Percentiles rank a stretch among this genome's conserved stretches.
These are phyloP conservation scores for Exophiala sideris DNA, from an alignment of 2,329 filamentous ascomycete genomes.

Conservation along the genomic window DNA sequence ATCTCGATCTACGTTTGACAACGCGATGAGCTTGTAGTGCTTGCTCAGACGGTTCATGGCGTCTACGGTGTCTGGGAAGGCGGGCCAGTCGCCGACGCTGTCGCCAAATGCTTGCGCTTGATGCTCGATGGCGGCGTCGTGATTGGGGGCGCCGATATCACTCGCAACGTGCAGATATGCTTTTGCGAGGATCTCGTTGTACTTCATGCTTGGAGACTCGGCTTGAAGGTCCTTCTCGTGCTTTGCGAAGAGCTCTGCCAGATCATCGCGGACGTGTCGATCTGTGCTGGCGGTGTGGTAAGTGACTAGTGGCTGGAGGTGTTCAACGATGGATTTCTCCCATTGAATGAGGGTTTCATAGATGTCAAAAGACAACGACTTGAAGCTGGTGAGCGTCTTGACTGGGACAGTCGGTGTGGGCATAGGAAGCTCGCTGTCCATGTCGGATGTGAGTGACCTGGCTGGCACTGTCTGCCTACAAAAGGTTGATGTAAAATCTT, in stretches of 20 bases:
- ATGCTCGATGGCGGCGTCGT: conserved; percentile 3
- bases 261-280: not conserved
- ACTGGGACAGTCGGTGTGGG: not conserved
- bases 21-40: conserved; percentile 53
- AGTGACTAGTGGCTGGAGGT: conserved; percentile 44
- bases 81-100: conserved; percentile 50
- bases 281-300: conserved; percentile 1
- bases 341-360: conserved; percentile 78
- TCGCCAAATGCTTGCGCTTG: conserved; percentile 48
- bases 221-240: conserved; percentile 50
- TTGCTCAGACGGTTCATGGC: conserved; percentile 49
- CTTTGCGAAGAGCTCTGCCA: conserved; percentile 27
- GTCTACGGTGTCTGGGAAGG: conserved; percentile 55
- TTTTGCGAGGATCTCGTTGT: conserved; percentile 57
- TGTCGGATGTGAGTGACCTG: not conserved
- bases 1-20: conserved; percentile 55
- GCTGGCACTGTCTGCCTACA: not conserved
- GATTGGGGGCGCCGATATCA: conserved; percentile 24
- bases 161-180: conserved; percentile 36
- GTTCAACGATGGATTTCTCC: conserved; percentile 60
- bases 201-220: conserved; percentile 55
- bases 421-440: not conserved
- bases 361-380: conserved; percentile 68
- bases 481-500: not conserved
- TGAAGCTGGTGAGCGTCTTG: conserved; percentile 4